Evolutionary conservation across 768 basidiomycete species (phyloP), one percentile per base, ranked within the genome.

Genomic region (Galerina marginata): DNA sequence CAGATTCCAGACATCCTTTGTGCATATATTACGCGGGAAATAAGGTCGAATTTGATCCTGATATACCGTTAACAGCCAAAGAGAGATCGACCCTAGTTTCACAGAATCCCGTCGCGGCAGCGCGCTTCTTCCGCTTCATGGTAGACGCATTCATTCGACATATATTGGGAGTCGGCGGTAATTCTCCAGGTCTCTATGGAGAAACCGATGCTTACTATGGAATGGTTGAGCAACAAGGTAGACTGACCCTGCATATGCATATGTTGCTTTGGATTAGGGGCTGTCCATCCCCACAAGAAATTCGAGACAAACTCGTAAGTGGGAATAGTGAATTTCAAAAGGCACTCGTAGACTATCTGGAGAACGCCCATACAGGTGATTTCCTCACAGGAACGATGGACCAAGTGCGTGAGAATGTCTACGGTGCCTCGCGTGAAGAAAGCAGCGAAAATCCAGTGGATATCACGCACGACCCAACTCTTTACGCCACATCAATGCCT

Each of bases 211-310:
- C 66, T 0, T 77, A 78, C 48, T 79, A 77, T 63, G 77, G 79
- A 2, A 78, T 75, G 2, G 76, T 79, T 0, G 77, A 80, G 52
- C 71, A 75, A 29, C 79, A 80, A 61, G 78, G 78, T 2, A 51
- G 73, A 9, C 58, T 77, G 0, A 76, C 76, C 0, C 44, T 79
- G 4, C 78, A 79, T 59, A 42, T 78, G 4, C 77, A 79, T 54
- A 40, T 75, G 50, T 42, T 80, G 7, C 23, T 79, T 1, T 80
- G 77, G 77, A 71, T 78, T 14, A 33, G 51, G 25, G 62, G 66
- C 12, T 43, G 54, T 0, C 45, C 68, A 11, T 67, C 67, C 2
- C 77, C 75, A 0, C 71, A 77, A 47, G 66, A 75, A 48, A 69
- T 77, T 2, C 15, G 74, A 9, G 62, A 75, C 33, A 58, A 48